Evolutionary conservation across 352 stramenopile genomes (phyloP), one percentile per base, ranked within the genome.

Genomic region (Poterioochromonas sp.): DNA sequence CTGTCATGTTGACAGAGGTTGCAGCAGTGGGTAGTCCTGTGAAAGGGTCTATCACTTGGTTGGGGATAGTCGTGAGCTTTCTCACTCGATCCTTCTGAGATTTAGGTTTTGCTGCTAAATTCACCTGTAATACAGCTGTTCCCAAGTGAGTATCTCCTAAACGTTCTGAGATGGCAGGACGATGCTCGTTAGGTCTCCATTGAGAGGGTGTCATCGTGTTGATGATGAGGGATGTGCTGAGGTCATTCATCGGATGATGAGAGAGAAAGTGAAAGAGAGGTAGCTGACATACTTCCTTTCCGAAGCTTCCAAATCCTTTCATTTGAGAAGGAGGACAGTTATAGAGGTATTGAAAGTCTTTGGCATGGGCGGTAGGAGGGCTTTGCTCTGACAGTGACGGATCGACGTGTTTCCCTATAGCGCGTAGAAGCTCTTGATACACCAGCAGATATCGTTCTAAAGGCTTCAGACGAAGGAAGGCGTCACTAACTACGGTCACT

Each of bases 161-260:
- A 18, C 69, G 20, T n/a, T 76, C 69, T 26, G 69, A 76, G 1
- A 62, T 1, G 5, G 29, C 0, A 35, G 69, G 43, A 18, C 29
- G 1, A 34, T 76, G 63, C 1, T 43, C 37, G 20, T 62, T 1
- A 20, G 47, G 47, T 34, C 51, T 62, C 69, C 69, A 76, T 76
- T 76, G 69, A 37, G 69, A 40, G 39, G 69, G 69, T 35, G 69
- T 76, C 5, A 8, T 32, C 1, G 40, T 26, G 15, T 76, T 35
- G 29, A 76, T 58, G 5, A 60, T 76, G 2, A 76, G 29, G 1
- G 51, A 12, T 12, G 41, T 37, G 39, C 12, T 15, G 2, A 47
- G 2, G 2, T 63, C 29, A 34, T n/a, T 63, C 53, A 63, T 34
- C 5, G 60, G 35, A 29, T 5, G 32, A 11, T 44, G 11, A 43